Conservation (phyloP, 345 rosid genomes). For the Aegle marmelos region DNA sequence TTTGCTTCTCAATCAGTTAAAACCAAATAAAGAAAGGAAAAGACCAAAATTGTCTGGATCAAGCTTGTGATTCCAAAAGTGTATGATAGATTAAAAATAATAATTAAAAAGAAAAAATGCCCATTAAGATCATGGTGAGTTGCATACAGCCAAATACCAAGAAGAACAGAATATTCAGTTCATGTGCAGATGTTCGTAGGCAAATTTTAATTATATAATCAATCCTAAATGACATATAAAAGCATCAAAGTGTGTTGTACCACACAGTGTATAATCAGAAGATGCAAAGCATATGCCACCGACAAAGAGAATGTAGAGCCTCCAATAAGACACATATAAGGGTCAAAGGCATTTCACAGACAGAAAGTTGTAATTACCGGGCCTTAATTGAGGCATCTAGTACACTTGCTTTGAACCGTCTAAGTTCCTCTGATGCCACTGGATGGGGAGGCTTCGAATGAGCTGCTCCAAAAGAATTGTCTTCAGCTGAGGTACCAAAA, state of each 20-base stretch:
- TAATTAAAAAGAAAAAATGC: background rate
- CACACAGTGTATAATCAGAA: background rate
- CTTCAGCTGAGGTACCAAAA: slow-evolving; percentile 33
- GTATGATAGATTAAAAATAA: background rate
- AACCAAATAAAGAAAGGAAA: background rate
- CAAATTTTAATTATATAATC: background rate
- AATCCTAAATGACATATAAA: slow-evolving; percentile 16
- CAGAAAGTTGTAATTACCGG: slow-evolving; percentile 30
- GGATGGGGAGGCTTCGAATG: slow-evolving; percentile 39
- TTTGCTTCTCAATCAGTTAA: background rate
- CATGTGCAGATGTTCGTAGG: background rate
- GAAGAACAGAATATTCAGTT: background rate
- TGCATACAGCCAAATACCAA: background rate
- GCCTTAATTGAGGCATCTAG: slow-evolving; percentile 34
- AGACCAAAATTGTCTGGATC: background rate
- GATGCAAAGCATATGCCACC: slow-evolving; percentile 3
- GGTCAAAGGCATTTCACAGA: background rate
- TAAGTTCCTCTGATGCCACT: slow-evolving; percentile 46
- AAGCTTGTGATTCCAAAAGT: background rate
- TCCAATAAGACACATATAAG: background rate
- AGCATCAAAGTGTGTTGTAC: background rate
- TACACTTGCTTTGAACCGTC: slow-evolving; percentile 38
- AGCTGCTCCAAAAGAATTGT: slow-evolving; percentile 42
- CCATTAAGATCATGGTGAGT: background rate
- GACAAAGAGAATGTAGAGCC: background rate